Conservation (phyloP, 2,329 filamentous ascomycete species). For the Fusarium xylarioides region DNA sequence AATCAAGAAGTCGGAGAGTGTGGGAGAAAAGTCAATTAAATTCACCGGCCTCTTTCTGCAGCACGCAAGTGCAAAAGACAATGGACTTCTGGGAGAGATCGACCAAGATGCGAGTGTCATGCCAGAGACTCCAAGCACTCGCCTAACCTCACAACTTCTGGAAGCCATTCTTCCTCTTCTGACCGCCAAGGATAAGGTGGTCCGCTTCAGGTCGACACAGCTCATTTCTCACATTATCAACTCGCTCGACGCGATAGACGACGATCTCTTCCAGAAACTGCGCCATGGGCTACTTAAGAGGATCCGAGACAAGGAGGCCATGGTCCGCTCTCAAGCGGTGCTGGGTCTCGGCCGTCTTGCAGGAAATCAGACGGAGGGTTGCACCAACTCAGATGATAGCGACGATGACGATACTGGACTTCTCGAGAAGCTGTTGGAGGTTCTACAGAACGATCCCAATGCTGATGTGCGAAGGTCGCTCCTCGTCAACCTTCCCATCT, state of each 20-base stretch:
- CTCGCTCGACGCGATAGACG: conserved; percentile 89
- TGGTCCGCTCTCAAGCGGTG: conserved; percentile 91
- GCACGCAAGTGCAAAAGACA: conserved; percentile 75
- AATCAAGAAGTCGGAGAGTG: conserved; percentile 90
- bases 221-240: conserved; percentile 92
- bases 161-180: conserved; percentile 79
- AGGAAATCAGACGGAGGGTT: conserved; percentile 77
- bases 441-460: conserved; percentile 92
- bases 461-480: conserved; percentile 91
- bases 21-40: conserved; percentile 83
- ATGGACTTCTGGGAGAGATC: conserved; percentile 70
- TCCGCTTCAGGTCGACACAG: conserved; percentile 90
- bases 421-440: conserved; percentile 83
- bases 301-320: conserved; percentile 91
- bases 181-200: conserved; percentile 88
- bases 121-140: conserved; percentile 83
- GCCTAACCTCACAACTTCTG: conserved; percentile 79
- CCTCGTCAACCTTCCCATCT: conserved; percentile 88
- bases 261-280: conserved; percentile 86
- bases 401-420: conserved; percentile 75
- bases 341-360: conserved; percentile 87
- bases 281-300: conserved; percentile 82
- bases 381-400: conserved; percentile 74
- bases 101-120: conserved; percentile 76
- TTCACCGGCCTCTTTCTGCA: conserved; percentile 90